Percentiles rank a stretch among this genome's conserved stretches.
These are phyloP conservation scores for Trichoderma polysporum DNA, from an alignment of 2,329 filamentous ascomycete genomes.

Conservation along the genomic window DNA sequence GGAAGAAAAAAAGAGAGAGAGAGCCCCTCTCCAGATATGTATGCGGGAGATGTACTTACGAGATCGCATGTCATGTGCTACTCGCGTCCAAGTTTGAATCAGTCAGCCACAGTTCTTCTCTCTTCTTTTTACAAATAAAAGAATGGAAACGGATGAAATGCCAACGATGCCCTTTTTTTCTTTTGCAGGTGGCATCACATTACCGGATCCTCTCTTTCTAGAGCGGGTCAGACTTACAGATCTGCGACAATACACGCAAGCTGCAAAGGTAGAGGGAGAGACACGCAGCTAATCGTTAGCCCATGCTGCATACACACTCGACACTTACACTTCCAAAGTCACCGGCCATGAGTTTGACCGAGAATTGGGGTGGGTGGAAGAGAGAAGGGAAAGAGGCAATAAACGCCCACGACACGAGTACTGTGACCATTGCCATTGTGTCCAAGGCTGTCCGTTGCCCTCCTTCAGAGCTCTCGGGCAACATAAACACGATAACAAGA, in stretches of 20 bases:
- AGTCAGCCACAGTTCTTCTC: conserved; percentile 29
- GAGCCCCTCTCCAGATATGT: background rate
- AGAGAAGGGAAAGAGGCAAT: background rate
- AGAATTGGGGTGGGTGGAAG: background rate
- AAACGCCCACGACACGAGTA: too few species aligned
- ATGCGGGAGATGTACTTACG: conserved; percentile 55
- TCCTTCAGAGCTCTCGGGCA: background rate
- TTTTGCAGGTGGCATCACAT: background rate
- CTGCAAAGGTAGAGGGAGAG: conserved; percentile 42
- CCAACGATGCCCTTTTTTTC: background rate
- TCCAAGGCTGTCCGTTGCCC: background rate
- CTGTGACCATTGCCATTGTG: background rate
- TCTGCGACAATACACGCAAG: conserved; percentile 85
- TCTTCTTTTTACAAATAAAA: background rate
- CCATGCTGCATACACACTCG: conserved; percentile 19
- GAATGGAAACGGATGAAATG: background rate
- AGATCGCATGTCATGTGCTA: conserved; percentile 93
- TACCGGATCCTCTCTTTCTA: background rate
- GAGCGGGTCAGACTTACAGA: conserved; percentile 66
- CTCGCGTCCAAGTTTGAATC: conserved; percentile 25
- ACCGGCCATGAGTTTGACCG: background rate
- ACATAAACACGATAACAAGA: background rate
- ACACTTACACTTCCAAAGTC: background rate
- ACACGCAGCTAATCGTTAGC: conserved; percentile 36
- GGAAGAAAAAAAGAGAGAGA: background rate